These are phyloP conservation scores for Kwoniella sp. DNA, from an alignment of 768 basidiomycete species.

Conservation along the genomic window DNA sequence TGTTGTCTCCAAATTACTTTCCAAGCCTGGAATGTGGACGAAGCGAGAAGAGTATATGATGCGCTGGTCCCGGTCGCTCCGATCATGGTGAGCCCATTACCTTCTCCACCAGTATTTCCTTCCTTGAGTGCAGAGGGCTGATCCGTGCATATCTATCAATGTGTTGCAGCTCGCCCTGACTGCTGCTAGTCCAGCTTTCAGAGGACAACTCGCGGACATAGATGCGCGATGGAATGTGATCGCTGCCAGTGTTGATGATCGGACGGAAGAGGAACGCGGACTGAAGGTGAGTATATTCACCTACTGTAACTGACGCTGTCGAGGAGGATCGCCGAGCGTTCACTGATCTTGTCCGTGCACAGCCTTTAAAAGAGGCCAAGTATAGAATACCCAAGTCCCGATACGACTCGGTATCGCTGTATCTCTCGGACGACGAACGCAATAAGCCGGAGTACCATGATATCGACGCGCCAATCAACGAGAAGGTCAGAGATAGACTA, in stretches of 20 bases:
- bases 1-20: slow-evolving; percentile 97
- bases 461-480: slow-evolving; percentile 75
- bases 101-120: background rate
- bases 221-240: slow-evolving; percentile 99
- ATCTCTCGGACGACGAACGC: slow-evolving; percentile 80
- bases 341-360: background rate
- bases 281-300: slow-evolving; percentile 63
- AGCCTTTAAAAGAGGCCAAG: slow-evolving; percentile 73
- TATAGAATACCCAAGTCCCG: slow-evolving; percentile 92
- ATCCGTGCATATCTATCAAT: background rate
- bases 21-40: slow-evolving; percentile 90
- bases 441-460: slow-evolving; percentile 96
- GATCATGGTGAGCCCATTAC: slow-evolving; percentile 71
- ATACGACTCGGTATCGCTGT: slow-evolving; percentile 93
- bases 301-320: background rate
- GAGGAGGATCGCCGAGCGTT: background rate
- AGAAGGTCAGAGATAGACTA: slow-evolving; percentile 71
- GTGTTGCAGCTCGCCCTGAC: slow-evolving; percentile 77
- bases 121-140: background rate
- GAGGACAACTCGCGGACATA: slow-evolving; percentile 92
- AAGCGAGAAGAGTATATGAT: slow-evolving; percentile 92
- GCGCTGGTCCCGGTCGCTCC: slow-evolving; percentile 93
- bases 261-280: slow-evolving; percentile 92
- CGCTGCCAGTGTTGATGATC: slow-evolving; percentile 95
- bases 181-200: slow-evolving; percentile 91